A percentile compares a stretch with the other conserved stretches of the same genome.
phyloP scores from a whole-genome alignment of 1,284 basidiomycete genomes.

The Ceratobasidium sp. region DNA sequence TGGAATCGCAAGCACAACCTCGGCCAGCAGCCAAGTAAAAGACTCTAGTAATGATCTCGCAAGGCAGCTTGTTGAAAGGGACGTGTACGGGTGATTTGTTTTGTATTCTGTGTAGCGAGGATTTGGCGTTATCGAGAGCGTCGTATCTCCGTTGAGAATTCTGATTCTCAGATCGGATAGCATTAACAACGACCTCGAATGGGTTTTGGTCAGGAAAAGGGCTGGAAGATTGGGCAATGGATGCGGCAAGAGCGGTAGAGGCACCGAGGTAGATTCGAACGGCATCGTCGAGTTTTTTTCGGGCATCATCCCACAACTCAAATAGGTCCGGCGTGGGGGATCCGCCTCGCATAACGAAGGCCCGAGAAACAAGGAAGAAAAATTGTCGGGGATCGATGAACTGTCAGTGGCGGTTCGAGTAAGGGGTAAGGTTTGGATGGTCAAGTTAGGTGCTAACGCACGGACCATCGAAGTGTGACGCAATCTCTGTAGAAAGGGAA shows the following conservation, averaged over 20 bases:
- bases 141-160: not conserved
- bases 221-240: not conserved
- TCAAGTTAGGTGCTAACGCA: constrained; percentile 3
- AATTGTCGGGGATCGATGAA: no score
- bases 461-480: constrained; percentile 3
- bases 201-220: not conserved
- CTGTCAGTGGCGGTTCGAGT: no score
- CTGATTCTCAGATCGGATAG: not conserved
- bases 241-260: not conserved
- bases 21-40: not conserved
- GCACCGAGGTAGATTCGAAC: not conserved
- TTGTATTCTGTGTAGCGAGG: not conserved
- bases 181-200: not conserved
- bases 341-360: no score
- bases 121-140: not conserved
- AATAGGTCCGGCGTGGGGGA: no score
- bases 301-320: not conserved
- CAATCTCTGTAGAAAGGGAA: constrained; percentile 12
- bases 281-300: not conserved
- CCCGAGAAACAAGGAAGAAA: no score
- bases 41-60: not conserved
- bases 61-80: constrained; percentile 3
- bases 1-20: no score
- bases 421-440: no score
- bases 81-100: not conserved